Conservation (phyloP, 2,329 filamentous ascomycete genomes). For the Nemania diffusa region DNA sequence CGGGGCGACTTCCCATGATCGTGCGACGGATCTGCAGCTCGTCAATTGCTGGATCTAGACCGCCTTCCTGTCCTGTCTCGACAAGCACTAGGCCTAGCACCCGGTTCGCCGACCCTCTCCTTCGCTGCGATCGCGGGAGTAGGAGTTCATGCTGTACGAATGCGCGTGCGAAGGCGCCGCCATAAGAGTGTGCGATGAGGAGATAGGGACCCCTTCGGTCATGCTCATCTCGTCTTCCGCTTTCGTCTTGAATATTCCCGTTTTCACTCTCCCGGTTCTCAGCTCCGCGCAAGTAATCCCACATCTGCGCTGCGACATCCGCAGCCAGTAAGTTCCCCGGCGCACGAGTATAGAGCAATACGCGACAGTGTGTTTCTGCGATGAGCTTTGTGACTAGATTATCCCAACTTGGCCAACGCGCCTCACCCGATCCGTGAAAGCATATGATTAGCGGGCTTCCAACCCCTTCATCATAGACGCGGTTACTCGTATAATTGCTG, state of each 20-base stretch:
- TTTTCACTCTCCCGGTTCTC: neutral
- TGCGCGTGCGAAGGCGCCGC: conserved; percentile 45
- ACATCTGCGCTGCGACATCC: conserved; percentile 37
- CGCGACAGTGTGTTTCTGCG: conserved; percentile 33
- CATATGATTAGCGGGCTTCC: conserved; percentile 44
- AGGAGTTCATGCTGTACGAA: conserved; percentile 37
- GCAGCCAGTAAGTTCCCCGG: conserved; percentile 27
- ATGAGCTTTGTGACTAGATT: conserved; percentile 35
- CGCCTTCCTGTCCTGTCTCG: conserved; percentile 48
- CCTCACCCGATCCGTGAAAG: conserved; percentile 48
- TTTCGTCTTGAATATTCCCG: neutral
- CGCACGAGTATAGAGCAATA: conserved; percentile 44
- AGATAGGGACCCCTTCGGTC: conserved; percentile 39
- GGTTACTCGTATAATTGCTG: too few species aligned
- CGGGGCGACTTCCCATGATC: conserved; percentile 39
- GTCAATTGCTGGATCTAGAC: conserved; percentile 40
- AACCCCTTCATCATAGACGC: neutral
- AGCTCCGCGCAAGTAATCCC: conserved; percentile 28
- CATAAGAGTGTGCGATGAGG: conserved; percentile 48
- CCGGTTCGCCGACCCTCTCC: neutral
- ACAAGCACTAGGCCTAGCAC: conserved; percentile 45
- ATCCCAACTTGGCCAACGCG: conserved; percentile 44
- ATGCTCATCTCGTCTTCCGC: too few species aligned
- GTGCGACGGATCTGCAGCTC: conserved; percentile 36
- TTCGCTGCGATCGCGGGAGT: neutral